Percentiles rank a stretch among this genome's conserved stretches.
phyloP scores from a whole-genome alignment of 2,329 filamentous ascomycete species.

The Neopestalotiopsis sp. region DNA sequence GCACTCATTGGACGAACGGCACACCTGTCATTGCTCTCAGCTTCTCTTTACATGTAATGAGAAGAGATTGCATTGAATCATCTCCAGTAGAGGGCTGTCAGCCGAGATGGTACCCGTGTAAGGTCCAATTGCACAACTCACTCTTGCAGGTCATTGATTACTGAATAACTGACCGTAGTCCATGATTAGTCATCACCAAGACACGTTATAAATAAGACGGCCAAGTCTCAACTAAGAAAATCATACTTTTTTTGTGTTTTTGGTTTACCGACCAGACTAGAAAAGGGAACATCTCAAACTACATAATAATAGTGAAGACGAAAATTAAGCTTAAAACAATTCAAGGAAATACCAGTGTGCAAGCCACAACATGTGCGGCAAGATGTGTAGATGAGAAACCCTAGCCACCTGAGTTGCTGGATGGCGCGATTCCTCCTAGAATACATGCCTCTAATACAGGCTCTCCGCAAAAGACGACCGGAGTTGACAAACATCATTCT shows the following conservation, averaged over 20 bases:
- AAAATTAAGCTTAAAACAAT: slow-evolving; percentile 32
- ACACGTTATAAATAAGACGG: neutral
- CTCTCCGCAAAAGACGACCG: neutral
- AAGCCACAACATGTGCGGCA: slow-evolving; percentile 34
- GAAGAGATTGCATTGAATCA: too few relatives aligned
- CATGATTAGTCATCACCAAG: neutral
- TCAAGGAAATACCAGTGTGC: slow-evolving; percentile 36
- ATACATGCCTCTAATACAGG: slow-evolving; percentile 40
- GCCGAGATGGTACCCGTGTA: too few relatives aligned
- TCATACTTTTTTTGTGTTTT: slow-evolving; percentile 32
- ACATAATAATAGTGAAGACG: slow-evolving; percentile 32
- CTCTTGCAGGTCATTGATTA: too few relatives aligned
- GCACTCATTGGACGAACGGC: too few relatives aligned
- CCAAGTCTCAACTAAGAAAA: slow-evolving; percentile 24
- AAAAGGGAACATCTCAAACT: slow-evolving; percentile 32
- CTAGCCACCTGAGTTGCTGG: slow-evolving; percentile 23
- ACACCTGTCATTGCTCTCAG: too few relatives aligned
- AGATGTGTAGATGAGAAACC: slow-evolving; percentile 31
- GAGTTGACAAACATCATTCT: slow-evolving; percentile 34
- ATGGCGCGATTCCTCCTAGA: slow-evolving; percentile 37
- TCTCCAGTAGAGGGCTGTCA: too few relatives aligned
- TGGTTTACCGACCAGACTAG: slow-evolving; percentile 35
- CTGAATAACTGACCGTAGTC: too few relatives aligned
- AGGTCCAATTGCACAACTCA: too few relatives aligned
- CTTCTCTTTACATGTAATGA: too few relatives aligned